phyloP scores from a whole-genome alignment of 192 early-diverging fungal species.

The Pilaira anomala region DNA sequence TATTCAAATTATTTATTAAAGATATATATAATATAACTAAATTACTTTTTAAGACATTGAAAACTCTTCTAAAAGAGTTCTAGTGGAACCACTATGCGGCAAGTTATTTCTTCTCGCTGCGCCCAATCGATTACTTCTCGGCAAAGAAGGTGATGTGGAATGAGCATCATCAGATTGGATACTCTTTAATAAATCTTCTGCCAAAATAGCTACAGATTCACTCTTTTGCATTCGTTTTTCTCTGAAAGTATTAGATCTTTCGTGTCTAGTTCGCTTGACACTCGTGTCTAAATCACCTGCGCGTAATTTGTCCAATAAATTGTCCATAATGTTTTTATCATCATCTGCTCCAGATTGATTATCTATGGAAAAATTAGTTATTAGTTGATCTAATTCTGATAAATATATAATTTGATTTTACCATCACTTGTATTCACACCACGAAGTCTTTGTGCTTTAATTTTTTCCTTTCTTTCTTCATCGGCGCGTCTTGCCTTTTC shows the following conservation, averaged over 20 bases:
- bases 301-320: constrained; percentile 68
- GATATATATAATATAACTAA: no score
- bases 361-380: constrained; percentile 5
- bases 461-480: constrained; percentile 31
- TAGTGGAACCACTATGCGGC: no score
- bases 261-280: constrained; percentile 21
- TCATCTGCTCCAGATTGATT: constrained; percentile 39
- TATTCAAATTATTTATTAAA: no score
- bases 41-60: no score
- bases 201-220: constrained; percentile 35
- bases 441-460: constrained; percentile 28
- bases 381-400: constrained; percentile 5
- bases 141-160: neutral
- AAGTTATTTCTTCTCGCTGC: no score
- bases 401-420: constrained; percentile 18
- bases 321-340: constrained; percentile 78
- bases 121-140: constrained; percentile 2
- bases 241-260: constrained; percentile 6
- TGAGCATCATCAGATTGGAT: constrained; percentile 40
- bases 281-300: constrained; percentile 62
- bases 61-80: no score
- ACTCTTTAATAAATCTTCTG: constrained; percentile 44
- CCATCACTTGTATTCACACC: constrained; percentile 39
- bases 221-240: constrained; percentile 22
- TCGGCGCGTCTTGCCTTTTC: constrained; percentile 36